Evolutionary conservation across 306 rosid species (phyloP), one percentile per base, ranked within the genome.

Genomic region (Cicer bijugum): DNA sequence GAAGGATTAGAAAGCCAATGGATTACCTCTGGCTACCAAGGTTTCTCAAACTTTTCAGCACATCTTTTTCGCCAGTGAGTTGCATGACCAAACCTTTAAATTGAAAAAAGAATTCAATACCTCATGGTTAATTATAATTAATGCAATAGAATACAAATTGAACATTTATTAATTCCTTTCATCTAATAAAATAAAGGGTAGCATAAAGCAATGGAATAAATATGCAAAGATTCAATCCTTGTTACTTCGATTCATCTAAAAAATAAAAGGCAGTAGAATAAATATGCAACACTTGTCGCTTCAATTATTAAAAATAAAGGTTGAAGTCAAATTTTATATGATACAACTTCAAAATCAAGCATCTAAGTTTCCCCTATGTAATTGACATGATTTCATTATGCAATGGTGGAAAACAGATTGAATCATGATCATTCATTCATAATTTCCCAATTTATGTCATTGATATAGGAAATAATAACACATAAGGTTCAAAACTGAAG

Each of bases 1-100:
- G 0, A 28, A 28, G 0, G 5, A 28, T 28, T 28, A 28, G 0
- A 28, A 28, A 28, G 35, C 4, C 35, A 28, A 47, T 33, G 58
- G 12, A 12, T 72, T 82, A 70, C 81, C 73, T 57, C 79, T 76
- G 61, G 46, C 57, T 33, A 67, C 44, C 79, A n/a, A 8, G 43
- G 61, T 82, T 84, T 80, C 86, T 78, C 83, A 93, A 85, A 74
- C 87, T 85, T 66, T 86, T 70, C 80, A 93, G 85, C 8, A 89
- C 87, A 50, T 88, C 67, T 63, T 84, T 84, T 83, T 88, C 91
- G 0, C 93, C 93, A 2, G 89, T 87, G 75, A 93, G 87, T 72
- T 78, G 69, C 86, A 58, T 83, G 8, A 91, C 96, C 85, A 93
- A 86, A 63, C 96, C 98, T 93, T 81, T 63, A 62, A 71, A 80